Evolutionary conservation across 2,329 filamentous ascomycete genomes (phyloP).

Genomic region (Sporothrix pallida): DNA sequence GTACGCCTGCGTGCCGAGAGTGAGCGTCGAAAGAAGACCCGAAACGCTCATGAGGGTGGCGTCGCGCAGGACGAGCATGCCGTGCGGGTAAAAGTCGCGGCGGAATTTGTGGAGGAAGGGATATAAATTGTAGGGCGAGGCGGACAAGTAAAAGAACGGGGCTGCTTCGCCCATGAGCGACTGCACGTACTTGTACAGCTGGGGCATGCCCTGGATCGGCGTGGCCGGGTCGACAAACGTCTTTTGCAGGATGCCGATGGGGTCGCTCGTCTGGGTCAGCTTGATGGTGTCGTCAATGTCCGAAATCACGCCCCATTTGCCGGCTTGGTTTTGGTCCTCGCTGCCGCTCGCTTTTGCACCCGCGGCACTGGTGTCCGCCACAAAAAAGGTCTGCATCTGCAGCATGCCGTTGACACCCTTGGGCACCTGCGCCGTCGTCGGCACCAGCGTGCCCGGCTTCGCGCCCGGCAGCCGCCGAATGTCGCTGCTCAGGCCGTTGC

Average conservation of each 20-base stretch:
- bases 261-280: constrained; percentile 79
- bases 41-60: constrained; percentile 83
- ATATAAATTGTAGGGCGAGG: constrained; percentile 93
- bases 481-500: constrained; percentile 74
- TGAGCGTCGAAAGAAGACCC: constrained; percentile 79
- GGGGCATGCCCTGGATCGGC: constrained; percentile 80
- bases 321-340: constrained; percentile 56
- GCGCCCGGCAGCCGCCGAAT: constrained; percentile 58
- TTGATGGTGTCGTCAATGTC: constrained; percentile 98
- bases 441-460: constrained; percentile 53
- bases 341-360: too few species aligned
- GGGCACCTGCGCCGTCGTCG: constrained; percentile 58
- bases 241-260: constrained; percentile 77
- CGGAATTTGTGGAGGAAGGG: constrained; percentile 82
- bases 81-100: constrained; percentile 71
- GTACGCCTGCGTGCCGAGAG: constrained; percentile 81
- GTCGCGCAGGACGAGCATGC: constrained; percentile 84
- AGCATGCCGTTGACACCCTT: constrained; percentile 59
- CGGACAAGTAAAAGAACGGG: constrained; percentile 91
- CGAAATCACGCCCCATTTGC: constrained; percentile 85
- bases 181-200: constrained; percentile 74
- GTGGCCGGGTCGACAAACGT: constrained; percentile 80
- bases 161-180: constrained; percentile 49
- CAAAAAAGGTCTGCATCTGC: constrained; percentile 74
- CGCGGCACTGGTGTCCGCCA: constrained; percentile 53